Evolutionary conservation across 805 yeast species (phyloP), one percentile per base, ranked within the genome.

Genomic region (Starmerella powellii): DNA sequence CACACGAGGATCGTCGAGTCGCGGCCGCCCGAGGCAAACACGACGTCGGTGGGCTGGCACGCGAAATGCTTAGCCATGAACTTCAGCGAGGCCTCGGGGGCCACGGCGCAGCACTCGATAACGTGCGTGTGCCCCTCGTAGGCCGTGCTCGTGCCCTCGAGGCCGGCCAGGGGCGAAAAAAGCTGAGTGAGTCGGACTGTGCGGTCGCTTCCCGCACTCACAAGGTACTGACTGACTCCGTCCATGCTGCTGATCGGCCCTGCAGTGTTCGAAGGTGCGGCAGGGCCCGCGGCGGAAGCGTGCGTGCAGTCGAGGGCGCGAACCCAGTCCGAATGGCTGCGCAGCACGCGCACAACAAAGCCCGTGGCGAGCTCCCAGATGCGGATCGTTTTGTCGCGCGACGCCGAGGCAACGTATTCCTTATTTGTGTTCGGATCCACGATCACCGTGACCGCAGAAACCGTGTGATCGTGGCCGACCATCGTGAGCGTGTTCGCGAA

Each of bases 261-360:
- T n/a, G n/a, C n/a, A n/a, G n/a, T n/a, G n/a, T n/a, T n/a, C n/a
- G n/a, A n/a, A n/a, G n/a, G n/a, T n/a, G n/a, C n/a, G n/a, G n/a
- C n/a, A n/a, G n/a, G n/a, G n/a, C n/a, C n/a, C n/a, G n/a, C n/a
- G n/a, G n/a, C n/a, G 31, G 13, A 4, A 8, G 15, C 11, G 28
- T n/a, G n/a, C 13, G 42, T 23, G 18, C 41, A 43, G 29, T 77
- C 84, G 2, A 85, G 49, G 10, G 73, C 66, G 44, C 94, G 65
- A 3, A 85, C 85, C 96, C 96, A 87, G 50, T 85, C 95, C 8
- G 82, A 71, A 60, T 87, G 96, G 1, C 87, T 88, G 13, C 72
- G 67, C 43, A 85, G 73, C 0, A 82, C 73, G 46, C 71, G 69
- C 15, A 74, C 51, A 46, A 85, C 73, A 67, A 73, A 76, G 0